These are phyloP conservation scores for Fusarium mangiferae DNA, from an alignment of 2,329 filamentous ascomycete species.

Conservation along the genomic window DNA sequence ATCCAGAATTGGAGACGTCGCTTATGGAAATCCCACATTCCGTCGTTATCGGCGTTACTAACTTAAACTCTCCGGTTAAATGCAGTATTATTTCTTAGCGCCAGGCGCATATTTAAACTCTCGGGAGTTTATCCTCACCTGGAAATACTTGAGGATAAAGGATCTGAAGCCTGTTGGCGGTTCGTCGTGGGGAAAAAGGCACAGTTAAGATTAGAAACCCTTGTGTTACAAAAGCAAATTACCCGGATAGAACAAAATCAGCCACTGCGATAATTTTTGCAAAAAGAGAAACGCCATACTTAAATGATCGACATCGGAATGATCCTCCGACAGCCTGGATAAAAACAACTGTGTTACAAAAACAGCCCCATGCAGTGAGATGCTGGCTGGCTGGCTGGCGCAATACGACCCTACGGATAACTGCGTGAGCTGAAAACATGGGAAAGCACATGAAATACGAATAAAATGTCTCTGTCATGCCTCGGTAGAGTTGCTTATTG, in stretches of 20 bases:
- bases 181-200: background rate
- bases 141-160: conserved; percentile 1
- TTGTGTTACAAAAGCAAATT: background rate
- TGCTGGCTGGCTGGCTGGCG: background rate
- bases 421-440: conserved; percentile 4
- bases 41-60: background rate
- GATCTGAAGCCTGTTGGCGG: background rate
- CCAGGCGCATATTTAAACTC: conserved; percentile 1
- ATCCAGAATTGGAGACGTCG: background rate
- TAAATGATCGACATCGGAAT: conserved; percentile 4
- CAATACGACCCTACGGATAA: conserved; percentile 16
- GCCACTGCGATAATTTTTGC: conserved; percentile 7
- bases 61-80: conserved; percentile 20
- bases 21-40: background rate
- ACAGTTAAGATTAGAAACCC: background rate
- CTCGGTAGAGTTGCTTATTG: background rate
- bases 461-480: background rate
- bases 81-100: background rate
- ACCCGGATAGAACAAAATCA: background rate
- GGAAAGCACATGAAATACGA: background rate
- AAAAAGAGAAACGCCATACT: background rate
- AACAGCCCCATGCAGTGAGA: background rate
- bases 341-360: background rate
- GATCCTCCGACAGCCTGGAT: conserved; percentile 11
- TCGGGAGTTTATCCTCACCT: conserved; percentile 23